These are phyloP conservation scores for Volvox carteri DNA, from an alignment of 163 green algal species.

Conservation along the genomic window DNA sequence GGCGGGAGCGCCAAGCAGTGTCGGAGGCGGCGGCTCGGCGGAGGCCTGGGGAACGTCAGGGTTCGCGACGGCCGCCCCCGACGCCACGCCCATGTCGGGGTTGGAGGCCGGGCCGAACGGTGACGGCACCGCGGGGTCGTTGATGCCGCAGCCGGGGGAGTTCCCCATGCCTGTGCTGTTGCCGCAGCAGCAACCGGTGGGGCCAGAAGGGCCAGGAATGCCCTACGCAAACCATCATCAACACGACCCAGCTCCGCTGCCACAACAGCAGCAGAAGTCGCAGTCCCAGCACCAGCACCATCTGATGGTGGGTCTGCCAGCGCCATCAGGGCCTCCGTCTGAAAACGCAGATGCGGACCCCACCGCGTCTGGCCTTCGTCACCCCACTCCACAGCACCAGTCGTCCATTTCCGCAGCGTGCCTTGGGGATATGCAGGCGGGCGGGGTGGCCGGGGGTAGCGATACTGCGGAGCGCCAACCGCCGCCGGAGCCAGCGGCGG, in stretches of 20 bases:
- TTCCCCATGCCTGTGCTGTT: background rate
- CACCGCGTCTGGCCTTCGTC: background rate
- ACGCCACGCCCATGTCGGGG: background rate
- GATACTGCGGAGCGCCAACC: background rate
- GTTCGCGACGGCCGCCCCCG: no score
- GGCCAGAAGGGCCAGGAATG: background rate
- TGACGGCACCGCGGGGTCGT: background rate
- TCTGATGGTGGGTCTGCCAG: background rate
- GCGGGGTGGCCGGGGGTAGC: no score
- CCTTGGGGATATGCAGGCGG: background rate
- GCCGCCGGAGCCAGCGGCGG: background rate
- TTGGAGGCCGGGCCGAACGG: background rate
- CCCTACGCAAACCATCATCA: background rate
- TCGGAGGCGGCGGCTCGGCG: background rate
- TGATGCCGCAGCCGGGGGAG: background rate
- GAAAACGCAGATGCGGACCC: background rate
- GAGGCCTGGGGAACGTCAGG: background rate
- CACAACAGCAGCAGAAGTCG: background rate
- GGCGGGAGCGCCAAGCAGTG: background rate
- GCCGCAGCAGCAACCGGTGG: background rate
- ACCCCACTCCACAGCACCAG: conserved; percentile 14
- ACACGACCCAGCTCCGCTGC: background rate
- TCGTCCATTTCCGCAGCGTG: background rate
- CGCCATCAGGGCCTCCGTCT: no score
- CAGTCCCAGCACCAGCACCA: background rate